Percentiles rank a stretch among this genome's conserved stretches.
These are phyloP conservation scores for Spathaspora boniae DNA, from an alignment of 805 yeast genomes.

Conservation along the genomic window DNA sequence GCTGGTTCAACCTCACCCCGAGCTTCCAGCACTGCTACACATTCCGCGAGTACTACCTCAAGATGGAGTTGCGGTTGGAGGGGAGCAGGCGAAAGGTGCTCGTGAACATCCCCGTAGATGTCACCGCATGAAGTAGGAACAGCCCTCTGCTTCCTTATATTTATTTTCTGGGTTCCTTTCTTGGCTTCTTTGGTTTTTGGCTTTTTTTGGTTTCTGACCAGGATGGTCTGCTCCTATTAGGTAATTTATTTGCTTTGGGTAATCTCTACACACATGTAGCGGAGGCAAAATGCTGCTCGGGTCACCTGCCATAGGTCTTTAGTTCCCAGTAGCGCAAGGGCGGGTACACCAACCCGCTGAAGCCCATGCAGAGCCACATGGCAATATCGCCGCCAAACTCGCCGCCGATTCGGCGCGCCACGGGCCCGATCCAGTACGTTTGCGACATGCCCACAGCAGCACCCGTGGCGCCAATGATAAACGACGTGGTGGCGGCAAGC, in stretches of 20 bases:
- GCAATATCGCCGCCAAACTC: constrained; percentile 77
- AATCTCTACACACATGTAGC: too few relatives aligned
- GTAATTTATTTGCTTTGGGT: too few relatives aligned
- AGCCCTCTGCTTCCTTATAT: too few relatives aligned
- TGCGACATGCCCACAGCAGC: constrained; percentile 88
- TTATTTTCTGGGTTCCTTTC: too few relatives aligned
- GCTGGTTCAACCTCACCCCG: constrained; percentile 10
- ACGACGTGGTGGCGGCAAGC: constrained; percentile 64
- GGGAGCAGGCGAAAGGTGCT: not conserved
- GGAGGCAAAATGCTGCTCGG: too few relatives aligned
- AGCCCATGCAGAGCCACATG: constrained; percentile 72
- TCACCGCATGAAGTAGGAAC: constrained; percentile 3
- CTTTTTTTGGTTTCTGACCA: too few relatives aligned
- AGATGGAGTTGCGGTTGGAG: constrained; percentile 2
- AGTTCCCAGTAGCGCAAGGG: constrained; percentile 62
- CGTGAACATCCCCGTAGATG: constrained; percentile 6
- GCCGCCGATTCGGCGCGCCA: constrained; percentile 61
- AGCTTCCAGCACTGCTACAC: constrained; percentile 10
- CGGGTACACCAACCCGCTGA: constrained; percentile 65
- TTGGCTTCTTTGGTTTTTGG: too few relatives aligned
- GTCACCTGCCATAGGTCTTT: constrained; percentile 36
- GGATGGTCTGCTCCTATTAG: too few relatives aligned
- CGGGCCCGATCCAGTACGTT: constrained; percentile 75
- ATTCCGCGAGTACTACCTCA: constrained; percentile 7
- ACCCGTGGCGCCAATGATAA: constrained; percentile 70